These are phyloP conservation scores for Trichocomaceae sp. DNA, from an alignment of 2,329 filamentous ascomycete species.

Conservation along the genomic window DNA sequence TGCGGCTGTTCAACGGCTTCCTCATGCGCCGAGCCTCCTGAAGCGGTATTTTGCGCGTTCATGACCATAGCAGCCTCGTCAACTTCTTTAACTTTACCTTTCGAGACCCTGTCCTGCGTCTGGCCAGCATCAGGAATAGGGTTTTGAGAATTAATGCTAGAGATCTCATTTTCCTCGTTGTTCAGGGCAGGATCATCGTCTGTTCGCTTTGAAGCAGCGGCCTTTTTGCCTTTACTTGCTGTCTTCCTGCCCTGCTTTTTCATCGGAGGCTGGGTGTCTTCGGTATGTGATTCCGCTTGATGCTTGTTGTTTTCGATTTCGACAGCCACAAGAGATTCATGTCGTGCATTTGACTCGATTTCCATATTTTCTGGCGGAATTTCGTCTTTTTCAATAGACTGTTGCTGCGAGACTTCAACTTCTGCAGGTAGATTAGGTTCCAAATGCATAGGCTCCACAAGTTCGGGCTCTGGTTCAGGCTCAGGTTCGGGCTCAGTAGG, in stretches of 20 bases:
- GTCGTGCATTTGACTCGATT: constrained; percentile 8
- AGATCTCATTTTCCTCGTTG: constrained; percentile 13
- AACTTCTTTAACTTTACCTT: constrained; percentile 4
- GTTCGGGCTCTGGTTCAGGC: not conserved
- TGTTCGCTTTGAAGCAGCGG: constrained; percentile 10
- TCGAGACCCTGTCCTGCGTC: not conserved
- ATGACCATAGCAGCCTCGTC: not conserved
- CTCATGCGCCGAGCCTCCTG: constrained; percentile 9
- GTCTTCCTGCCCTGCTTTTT: constrained; percentile 27
- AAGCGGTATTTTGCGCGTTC: not conserved
- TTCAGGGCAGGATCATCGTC: constrained; percentile 15
- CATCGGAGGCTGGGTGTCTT: constrained; percentile 16
- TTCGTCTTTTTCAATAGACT: not conserved
- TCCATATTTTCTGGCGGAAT: not conserved
- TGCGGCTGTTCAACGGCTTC: not conserved
- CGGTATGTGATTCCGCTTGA: constrained; percentile 26
- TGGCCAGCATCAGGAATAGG: constrained; percentile 5
- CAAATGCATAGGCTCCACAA: not conserved
- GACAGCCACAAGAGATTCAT: constrained; percentile 27
- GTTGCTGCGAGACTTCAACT: not conserved
- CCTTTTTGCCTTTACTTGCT: constrained; percentile 28
- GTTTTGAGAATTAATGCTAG: constrained; percentile 12
- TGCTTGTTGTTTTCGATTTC: constrained; percentile 25
- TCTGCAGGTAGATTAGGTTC: not conserved
- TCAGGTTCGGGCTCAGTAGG: not conserved